A percentile compares a stretch with the other conserved stretches of the same genome.
phyloP scores from a whole-genome alignment of 768 basidiomycete genomes.

The Xerocomus potaroensis region DNA sequence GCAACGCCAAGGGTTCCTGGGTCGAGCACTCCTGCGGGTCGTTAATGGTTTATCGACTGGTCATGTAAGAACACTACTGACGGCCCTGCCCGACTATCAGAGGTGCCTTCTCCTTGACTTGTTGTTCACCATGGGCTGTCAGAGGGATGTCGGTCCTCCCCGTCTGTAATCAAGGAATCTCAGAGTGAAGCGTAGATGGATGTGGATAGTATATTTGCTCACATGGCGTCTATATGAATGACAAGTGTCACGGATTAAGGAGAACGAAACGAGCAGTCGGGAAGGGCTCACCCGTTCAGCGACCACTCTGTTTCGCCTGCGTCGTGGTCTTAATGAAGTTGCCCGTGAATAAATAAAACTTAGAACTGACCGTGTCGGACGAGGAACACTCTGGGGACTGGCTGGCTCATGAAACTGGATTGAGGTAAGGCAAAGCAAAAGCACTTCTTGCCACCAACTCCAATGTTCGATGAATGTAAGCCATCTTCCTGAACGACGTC shows the following conservation, averaged over 20 bases:
- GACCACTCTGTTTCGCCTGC: slow-evolving; percentile 95
- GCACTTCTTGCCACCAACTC: slow-evolving; percentile 1
- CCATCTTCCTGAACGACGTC: slow-evolving; percentile 1
- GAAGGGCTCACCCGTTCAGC: slow-evolving; percentile 59
- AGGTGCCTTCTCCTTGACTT: slow-evolving; percentile 60
- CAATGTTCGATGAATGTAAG: slow-evolving; percentile 67
- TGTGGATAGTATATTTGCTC: slow-evolving; percentile 14
- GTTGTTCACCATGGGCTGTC: slow-evolving; percentile 67
- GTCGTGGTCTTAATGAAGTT: neutral
- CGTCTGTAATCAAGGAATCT: slow-evolving; percentile 49
- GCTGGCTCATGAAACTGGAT: slow-evolving; percentile 32
- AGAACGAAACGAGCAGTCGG: neutral
- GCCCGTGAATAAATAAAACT: neutral
- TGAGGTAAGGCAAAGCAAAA: neutral
- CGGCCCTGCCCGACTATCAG: slow-evolving; percentile 73
- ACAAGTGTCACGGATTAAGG: slow-evolving; percentile 6
- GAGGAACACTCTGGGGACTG: slow-evolving; percentile 72
- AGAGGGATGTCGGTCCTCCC: slow-evolving; percentile 86
- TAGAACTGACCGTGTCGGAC: slow-evolving; percentile 68
- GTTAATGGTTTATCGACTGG: neutral
- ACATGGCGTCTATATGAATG: slow-evolving; percentile 53
- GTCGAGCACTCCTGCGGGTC: slow-evolving; percentile 61
- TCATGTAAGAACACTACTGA: slow-evolving; percentile 36
- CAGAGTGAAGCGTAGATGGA: neutral
- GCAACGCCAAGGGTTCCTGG: slow-evolving; percentile 71